Evolutionary conservation across 1,284 basidiomycete genomes (phyloP), one percentile per base, ranked within the genome.

Genomic region (Pseudozyma flocculosa): DNA sequence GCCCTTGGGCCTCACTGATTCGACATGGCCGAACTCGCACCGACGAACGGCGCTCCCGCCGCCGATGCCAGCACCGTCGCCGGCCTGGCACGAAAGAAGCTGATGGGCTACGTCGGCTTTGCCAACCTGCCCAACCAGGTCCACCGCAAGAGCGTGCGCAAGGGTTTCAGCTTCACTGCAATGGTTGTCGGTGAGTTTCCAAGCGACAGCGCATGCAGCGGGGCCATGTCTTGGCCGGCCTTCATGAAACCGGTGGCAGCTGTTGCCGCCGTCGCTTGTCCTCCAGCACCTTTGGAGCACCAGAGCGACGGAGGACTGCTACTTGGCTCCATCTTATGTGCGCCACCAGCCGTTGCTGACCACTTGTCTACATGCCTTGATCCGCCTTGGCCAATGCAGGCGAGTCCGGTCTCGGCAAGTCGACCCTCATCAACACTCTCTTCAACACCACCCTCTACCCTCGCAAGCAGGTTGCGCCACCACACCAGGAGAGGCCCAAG

Each of bases 371-470:
- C n/a, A n/a, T n/a, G n/a, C n/a, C n/a, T n/a, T n/a, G n/a, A n/a
- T 29, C 26, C 26, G 7, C 26, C 11, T 29, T 44, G 19, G 19
- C 23, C 9, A 7, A 5, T 42, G 13, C 41, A 64, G 62, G 62
- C 36, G 73, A 76, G 52, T 74, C 73, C 18, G 75, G 75, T 53
- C 68, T 76, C n/a, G 75, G 75, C 47, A 76, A 76, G 64, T 75
- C 73, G 38, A 76, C 75, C 13, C 57, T 76, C 43, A 72, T 76
- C 68, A 76, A 76, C 70, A 76, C 75, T 11, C 64, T 76, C 37
- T 76, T 76, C 67, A 76, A 76, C 68, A 75, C 70, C n/a, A 70
- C 69, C 22, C 64, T 76, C 37, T 75, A 75, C 50, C 72, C 73
- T 18, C 67, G 71, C 59, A 75, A 75, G 48, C 66, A 76, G 52